A percentile compares a stretch with the other conserved stretches of the same genome.
Conservation (phyloP, 306 rosid species). For the Malus sylvestris region DNA sequence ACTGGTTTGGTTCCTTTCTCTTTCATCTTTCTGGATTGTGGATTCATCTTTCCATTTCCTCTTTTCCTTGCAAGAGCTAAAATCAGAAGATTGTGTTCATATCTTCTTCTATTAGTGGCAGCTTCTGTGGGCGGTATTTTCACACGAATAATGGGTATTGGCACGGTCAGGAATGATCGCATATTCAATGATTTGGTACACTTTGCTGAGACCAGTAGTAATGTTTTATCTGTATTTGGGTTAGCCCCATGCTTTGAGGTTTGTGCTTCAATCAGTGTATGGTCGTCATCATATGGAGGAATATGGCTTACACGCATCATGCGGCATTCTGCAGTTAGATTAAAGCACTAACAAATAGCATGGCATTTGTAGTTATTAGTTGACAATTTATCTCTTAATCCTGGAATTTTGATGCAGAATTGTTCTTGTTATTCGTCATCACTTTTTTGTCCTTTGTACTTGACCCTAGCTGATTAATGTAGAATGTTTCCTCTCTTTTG, state of each 20-base stretch:
- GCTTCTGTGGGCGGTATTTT: not conserved
- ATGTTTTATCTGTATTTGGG: not conserved
- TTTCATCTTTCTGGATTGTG: not conserved
- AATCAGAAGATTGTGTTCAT: not conserved
- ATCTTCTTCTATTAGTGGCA: not conserved
- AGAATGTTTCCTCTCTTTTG: conserved; percentile 9
- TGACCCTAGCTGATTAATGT: not conserved
- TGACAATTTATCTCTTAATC: not conserved
- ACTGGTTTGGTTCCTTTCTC: not conserved
- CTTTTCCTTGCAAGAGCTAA: not conserved
- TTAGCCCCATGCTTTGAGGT: not conserved
- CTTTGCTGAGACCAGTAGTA: not conserved
- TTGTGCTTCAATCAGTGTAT: not conserved
- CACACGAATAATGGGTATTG: not conserved
- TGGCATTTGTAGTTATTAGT: not conserved
- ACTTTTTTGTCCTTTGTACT: not conserved
- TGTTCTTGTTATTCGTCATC: not conserved
- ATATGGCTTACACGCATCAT: not conserved
- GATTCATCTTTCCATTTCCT: not conserved
- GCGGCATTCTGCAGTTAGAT: not conserved
- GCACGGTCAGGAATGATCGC: not conserved
- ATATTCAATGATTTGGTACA: not conserved
- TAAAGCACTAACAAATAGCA: not conserved
- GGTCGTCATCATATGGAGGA: not conserved
- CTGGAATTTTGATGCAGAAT: not conserved